Base-by-base conservation (phyloP, 1,139 yeast species). In the Saccharomyces pastorianus region DNA sequence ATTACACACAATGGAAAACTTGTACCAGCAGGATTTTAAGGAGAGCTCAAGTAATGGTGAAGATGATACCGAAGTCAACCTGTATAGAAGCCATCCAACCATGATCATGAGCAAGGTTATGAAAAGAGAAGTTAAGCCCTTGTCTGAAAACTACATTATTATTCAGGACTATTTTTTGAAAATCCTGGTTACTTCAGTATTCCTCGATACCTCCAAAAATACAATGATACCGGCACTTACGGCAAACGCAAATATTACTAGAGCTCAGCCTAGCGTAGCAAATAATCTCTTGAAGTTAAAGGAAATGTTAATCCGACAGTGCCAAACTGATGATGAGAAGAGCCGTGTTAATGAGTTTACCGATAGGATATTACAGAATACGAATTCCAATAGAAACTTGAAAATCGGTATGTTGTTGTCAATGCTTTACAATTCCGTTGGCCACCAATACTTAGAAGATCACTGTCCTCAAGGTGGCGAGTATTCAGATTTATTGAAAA, bases 161-260 rank as follows among this genome's bases (percentile, higher is more conserved):
- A 20, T 20, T 20, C 23, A 20, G 23, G 23, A 20, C 3, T 20
- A 20, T 20, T 20, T 20, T 20, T 20, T 20, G 23, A 20, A 20
- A 20, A 20, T 3, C 23, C 3, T 20, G 3, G 23, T 20, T 2
- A 20, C 23, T 20, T 20, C 23, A 2, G 23, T 20, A 20, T 20
- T 20, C 3, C 55, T 66, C 44, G 63, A 63, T 27, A 64, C 67
- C 4, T 59, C 65, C 4, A 62, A 62, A 47, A 63, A 63, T 50
- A 60, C 70, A 6, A 59, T 66, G 62, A 64, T 66, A 9, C 68
- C 67, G 7, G 66, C 62, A 4, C 42, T 63, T 5, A 57, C 64
- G 2, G 59, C 65, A 17, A 60, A 56, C 51, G 59, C 63, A 2
- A 56, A 58, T 42, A 56, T 62, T 9, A 56, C 61, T 3, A 61